Evolutionary conservation across 768 basidiomycete genomes (phyloP), one percentile per base, ranked within the genome.

Genomic region (Termitomyces sp.): DNA sequence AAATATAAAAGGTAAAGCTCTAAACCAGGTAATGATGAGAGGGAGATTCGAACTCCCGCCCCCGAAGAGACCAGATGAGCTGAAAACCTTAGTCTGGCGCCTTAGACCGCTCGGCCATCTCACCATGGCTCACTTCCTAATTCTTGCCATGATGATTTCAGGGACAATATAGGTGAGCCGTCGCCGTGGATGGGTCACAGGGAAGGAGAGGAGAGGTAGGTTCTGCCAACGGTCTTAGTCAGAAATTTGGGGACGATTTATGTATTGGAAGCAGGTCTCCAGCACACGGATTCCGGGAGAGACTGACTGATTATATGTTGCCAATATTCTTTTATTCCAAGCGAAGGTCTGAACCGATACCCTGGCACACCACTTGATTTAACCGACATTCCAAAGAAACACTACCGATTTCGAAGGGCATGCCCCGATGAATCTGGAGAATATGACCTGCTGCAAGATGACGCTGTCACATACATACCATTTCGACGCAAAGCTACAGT

Each of bases 71-170:
- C 60, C 60, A 61, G 60, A 58, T 61, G 3, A 3, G 40, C 35
- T 5, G 9, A 41, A 9, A 41, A 22, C 81, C 80, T 81, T 82
- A 80, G 81, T 84, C 82, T 85, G 82, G 81, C 83, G 83, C 83
- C 83, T 85, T 84, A 78, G 83, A 84, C 83, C 83, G 81, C 83
- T 85, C 83, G 83, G 83, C 83, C 83, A 85, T 84, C 83, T 82
- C 79, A 72, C 76, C 76, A n/a, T n/a, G n/a, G n/a, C n/a, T n/a
- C n/a, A n/a, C n/a, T n/a, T n/a, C n/a, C n/a, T n/a, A n/a, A n/a
- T n/a, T n/a, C n/a, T n/a, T n/a, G n/a, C n/a, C n/a, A n/a, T n/a
- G n/a, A n/a, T n/a, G n/a, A n/a, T n/a, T n/a, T n/a, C n/a, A n/a
- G n/a, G n/a, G n/a, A n/a, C n/a, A n/a, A n/a, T n/a, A n/a, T n/a